These are phyloP conservation scores for Penicillium coprophilum DNA, from an alignment of 495 filamentous ascomycete species.

Conservation along the genomic window DNA sequence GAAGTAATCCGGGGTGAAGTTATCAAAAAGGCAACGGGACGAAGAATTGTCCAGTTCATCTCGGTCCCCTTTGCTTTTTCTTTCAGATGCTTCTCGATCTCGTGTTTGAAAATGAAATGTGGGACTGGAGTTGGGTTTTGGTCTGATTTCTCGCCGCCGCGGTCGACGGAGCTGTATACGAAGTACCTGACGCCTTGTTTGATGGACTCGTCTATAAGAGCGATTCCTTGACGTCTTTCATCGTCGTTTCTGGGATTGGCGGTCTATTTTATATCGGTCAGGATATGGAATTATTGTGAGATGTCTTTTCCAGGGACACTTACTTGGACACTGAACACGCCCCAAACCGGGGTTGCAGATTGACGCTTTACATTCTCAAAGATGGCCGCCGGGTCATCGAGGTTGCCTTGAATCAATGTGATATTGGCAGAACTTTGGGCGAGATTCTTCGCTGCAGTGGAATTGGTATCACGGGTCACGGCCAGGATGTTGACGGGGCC, in stretches of 20 bases:
- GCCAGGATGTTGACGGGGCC: slow-evolving; percentile 63
- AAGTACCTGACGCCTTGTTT: slow-evolving; percentile 59
- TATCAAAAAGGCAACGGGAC: slow-evolving; percentile 71
- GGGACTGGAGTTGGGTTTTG: slow-evolving; percentile 57
- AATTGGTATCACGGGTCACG: slow-evolving; percentile 61
- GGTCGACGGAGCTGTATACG: slow-evolving; percentile 67
- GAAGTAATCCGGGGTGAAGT: slow-evolving; percentile 54
- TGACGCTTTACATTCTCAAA: slow-evolving; percentile 49
- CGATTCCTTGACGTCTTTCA: slow-evolving; percentile 63
- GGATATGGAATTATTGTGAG: slow-evolving; percentile 38
- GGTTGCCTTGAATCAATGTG: slow-evolving; percentile 57
- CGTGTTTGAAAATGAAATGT: slow-evolving; percentile 64
- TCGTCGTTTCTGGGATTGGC: slow-evolving; percentile 44
- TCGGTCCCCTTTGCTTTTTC: slow-evolving; percentile 32
- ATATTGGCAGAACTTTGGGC: slow-evolving; percentile 42
- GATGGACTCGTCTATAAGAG: slow-evolving; percentile 58
- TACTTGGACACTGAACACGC: slow-evolving; percentile 49
- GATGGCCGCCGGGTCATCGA: slow-evolving; percentile 49
- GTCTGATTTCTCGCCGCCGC: slow-evolving; percentile 58
- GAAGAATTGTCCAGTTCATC: slow-evolving; percentile 62
- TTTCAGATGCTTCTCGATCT: slow-evolving; percentile 62
- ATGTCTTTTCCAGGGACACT: slow-evolving; percentile 24
- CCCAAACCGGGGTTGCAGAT: slow-evolving; percentile 49
- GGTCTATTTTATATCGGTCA: slow-evolving; percentile 26
- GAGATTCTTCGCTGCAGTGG: slow-evolving; percentile 53